Evolutionary conservation across 345 rosid genomes (phyloP), one percentile per base, ranked within the genome.

Genomic region (Raphanus raphanistrum): DNA sequence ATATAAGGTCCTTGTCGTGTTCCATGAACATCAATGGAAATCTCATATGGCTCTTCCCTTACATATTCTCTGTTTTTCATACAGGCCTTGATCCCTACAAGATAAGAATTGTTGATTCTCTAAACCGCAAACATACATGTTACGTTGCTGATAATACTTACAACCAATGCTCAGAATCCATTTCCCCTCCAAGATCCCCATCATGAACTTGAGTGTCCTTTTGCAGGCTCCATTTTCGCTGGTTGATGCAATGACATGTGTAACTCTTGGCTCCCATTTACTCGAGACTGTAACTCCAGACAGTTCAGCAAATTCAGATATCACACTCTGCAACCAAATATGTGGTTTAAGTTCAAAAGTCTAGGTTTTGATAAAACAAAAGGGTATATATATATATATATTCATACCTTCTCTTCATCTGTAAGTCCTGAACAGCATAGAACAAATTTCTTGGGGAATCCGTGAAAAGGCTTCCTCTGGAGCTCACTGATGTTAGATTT

Each of bases 171-270:
- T 88, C 72, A 95, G 81, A 77, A 92, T 86, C 97, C 99, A 95
- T 81, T 89, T 95, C 66, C 99, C 98, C 88, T 87, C 91, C 83
- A 91, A 81, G 83, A 92, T 88, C 35, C 88, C 99, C 92, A 84
- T 90, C 79, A 94, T 78, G 54, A 88, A 64, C 67, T 95, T 95
- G 55, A 91, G 83, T 26, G 98, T 95, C 81, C 99, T 90, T 86
- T 79, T 88, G 88, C 97, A 88, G 10, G 94, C 92, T 78, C 97
- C 90, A 63, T 86, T 92, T 80, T 90, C 88, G 69, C 92, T 84
- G 13, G 81, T 82, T 61, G 99, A 92, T 59, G 94, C 96, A 82
- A 95, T 87, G 59, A 95, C 82, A 71, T 92, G 97, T 38, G 99
- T 92, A 79, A 88, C 90, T 31, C 73, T 77, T 32, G 81, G 78